Evolutionary conservation across 192 early-diverging fungal species (phyloP), one percentile per base, ranked within the genome.

Genomic region (Coemansia sp.): DNA sequence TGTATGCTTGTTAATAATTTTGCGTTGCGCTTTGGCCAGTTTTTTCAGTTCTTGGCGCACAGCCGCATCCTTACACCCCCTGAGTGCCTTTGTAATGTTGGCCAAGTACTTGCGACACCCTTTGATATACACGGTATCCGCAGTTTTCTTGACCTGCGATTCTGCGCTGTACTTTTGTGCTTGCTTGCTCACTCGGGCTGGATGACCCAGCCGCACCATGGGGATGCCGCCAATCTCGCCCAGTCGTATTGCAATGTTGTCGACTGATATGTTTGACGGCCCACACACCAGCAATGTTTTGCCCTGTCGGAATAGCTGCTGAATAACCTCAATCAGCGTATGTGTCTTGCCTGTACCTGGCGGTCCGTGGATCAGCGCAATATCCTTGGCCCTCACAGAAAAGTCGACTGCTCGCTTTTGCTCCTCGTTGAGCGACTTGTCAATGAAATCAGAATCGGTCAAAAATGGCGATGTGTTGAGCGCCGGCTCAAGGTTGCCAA

Each of bases 271-370:
- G 60, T 97, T 97, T 19, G 89, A 91, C 1, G 93, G 93, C 0
- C 89, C 95, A 65, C 95, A 97, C 1, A 95, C 93, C 5, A 97
- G 71, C 5, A 97, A 80, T 0, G 85, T 73, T 29, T 88, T 76
- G 19, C 85, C 83, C 3, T 74, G 67, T 2, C 69, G 71, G 5
- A 66, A 69, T 2, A 97, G 77, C 66, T 92, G 93, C 22, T 90
- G 85, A 22, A 97, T 83, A 10, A 95, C 76, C 69, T 95, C 95
- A 10, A 97, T 88, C 14, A 92, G 59, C 12, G 92, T 93, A 61
- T 92, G 85, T 2, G 95, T 97, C 70, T 97, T 95, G 45, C 94
- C 94, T 15, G 92, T 93, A 32, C 89, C 90, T 21, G 91, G 91
- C 19, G 93, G 93, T n/a, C 93, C 92, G 62, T 95, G 93, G 37